Percentiles rank a stretch among this genome's conserved stretches.
phyloP scores from a whole-genome alignment of 164 flowering plant genomes.

The Litsea cubeba region DNA sequence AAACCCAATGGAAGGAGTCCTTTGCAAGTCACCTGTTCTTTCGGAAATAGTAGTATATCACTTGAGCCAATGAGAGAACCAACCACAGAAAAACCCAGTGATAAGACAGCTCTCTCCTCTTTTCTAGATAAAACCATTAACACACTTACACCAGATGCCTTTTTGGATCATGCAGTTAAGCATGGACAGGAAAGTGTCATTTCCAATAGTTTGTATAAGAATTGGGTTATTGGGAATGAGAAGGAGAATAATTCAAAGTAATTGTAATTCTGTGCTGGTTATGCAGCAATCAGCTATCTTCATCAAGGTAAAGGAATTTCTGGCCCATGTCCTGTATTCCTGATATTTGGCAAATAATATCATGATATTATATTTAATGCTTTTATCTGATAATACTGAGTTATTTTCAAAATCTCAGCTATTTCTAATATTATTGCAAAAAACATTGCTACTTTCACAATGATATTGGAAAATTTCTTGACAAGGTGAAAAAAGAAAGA shows the following conservation, averaged over 20 bases:
- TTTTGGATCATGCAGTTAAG: background rate
- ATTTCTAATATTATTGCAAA: too few species aligned
- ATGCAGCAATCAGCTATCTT: background rate
- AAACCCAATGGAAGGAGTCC: slow-evolving; percentile 22
- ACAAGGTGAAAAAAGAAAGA: too few species aligned
- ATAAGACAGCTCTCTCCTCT: slow-evolving; percentile 10
- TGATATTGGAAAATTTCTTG: too few species aligned
- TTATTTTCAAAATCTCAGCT: background rate
- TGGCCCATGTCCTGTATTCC: too few species aligned
- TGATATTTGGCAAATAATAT: too few species aligned
- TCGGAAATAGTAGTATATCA: slow-evolving; percentile 14
- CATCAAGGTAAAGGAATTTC: slow-evolving; percentile 1
- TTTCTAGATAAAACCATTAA: slow-evolving; percentile 8
- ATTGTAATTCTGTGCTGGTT: slow-evolving; percentile 2
- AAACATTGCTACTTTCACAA: too few species aligned
- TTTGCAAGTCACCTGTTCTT: slow-evolving; percentile 22
- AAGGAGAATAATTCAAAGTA: slow-evolving; percentile 5
- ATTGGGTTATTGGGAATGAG: background rate
- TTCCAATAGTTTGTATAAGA: background rate
- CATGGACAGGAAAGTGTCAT: background rate
- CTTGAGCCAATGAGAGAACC: slow-evolving; percentile 15
- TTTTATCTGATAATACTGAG: background rate
- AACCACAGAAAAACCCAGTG: slow-evolving; percentile 1
- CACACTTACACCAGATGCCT: background rate
- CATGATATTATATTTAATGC: background rate